phyloP scores from a whole-genome alignment of 805 yeast species.

The Lachancea lanzarotensis region DNA sequence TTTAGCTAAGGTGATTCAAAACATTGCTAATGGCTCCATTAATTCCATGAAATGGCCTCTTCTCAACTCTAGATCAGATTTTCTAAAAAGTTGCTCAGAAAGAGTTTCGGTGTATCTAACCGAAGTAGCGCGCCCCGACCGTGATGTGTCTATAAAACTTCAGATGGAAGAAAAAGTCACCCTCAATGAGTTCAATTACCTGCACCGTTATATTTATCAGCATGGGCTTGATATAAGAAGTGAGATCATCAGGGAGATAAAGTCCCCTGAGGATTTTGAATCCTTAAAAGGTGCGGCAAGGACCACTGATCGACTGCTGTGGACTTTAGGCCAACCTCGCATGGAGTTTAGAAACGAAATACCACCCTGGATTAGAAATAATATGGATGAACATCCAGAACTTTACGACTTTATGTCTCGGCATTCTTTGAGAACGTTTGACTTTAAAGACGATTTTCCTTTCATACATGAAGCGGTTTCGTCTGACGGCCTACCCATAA shows the following conservation, averaged over 20 bases:
- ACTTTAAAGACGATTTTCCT: conserved; percentile 36
- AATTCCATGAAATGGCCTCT: conserved; percentile 59
- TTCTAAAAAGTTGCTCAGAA: conserved; percentile 35
- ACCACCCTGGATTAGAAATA: conserved; percentile 45
- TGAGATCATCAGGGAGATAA: conserved; percentile 15
- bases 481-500: conserved; percentile 65
- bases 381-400: conserved; percentile 43
- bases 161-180: conserved; percentile 16
- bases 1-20: conserved; percentile 77
- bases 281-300: conserved; percentile 29
- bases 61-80: conserved; percentile 37
- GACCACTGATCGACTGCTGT: conserved; percentile 42
- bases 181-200: conserved; percentile 31
- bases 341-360: conserved; percentile 50
- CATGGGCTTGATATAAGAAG: conserved; percentile 39
- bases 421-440: conserved; percentile 49
- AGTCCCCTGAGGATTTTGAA: conserved; percentile 17
- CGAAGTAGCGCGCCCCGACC: conserved; percentile 27
- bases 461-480: conserved; percentile 60
- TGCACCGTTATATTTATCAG: conserved; percentile 47
- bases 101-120: conserved; percentile 39
- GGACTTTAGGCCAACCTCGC: conserved; percentile 53
- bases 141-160: conserved; percentile 19
- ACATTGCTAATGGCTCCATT: conserved; percentile 78
- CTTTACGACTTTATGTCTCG: conserved; percentile 70